Base-by-base conservation (phyloP, 1,139 yeast genomes). In the Nematodospora anomalae region DNA sequence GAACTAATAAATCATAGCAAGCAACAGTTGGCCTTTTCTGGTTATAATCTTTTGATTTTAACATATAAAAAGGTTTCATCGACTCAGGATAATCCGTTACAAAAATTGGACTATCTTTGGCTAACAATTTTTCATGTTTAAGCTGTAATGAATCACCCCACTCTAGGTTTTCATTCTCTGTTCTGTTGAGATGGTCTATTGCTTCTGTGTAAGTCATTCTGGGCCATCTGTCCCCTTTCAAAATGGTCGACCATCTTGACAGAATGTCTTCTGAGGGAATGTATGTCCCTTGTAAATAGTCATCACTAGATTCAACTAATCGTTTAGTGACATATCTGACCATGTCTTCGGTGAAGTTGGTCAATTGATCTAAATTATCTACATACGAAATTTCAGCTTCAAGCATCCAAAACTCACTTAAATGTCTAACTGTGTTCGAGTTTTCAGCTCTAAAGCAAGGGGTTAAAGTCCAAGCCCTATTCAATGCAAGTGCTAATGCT, bases 341-440 rank as follows among this genome's bases (percentile, higher is more conserved):
- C 90, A 90, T 80, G 2, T 57, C 52, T 57, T 89, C 95, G 1
- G 84, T 78, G 38, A 88, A 75, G 2, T 53, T 53, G 10, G 92
- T 81, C 37, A 94, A 62, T 44, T 83, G 84, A 3, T 58, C 53
- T 6, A 89, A 71, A 10, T 66, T 58, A 8, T 74, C 70, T 2
- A 84, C 63, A 56, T 85, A 85, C 10, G 89, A 80, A 21, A 89
- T 58, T 55, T 94, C 99, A 0, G 90, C 95, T 59, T 94, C 99
- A 3, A 92, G 64, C 97, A 94, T 90, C 97, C 97, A 92, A 59
- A 94, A 94, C 58, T 94, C 99, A 44, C 94, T 78, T 44, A 94
- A 63, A 57, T 94, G 99, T 33, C 98, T 73, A 49, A 81, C 86
- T 0, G 99, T 94, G 50, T 88, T 89, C 36, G 96, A 85, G 35